phyloP scores from a whole-genome alignment of 2,329 filamentous ascomycete species.

The Clonostachys solani region DNA sequence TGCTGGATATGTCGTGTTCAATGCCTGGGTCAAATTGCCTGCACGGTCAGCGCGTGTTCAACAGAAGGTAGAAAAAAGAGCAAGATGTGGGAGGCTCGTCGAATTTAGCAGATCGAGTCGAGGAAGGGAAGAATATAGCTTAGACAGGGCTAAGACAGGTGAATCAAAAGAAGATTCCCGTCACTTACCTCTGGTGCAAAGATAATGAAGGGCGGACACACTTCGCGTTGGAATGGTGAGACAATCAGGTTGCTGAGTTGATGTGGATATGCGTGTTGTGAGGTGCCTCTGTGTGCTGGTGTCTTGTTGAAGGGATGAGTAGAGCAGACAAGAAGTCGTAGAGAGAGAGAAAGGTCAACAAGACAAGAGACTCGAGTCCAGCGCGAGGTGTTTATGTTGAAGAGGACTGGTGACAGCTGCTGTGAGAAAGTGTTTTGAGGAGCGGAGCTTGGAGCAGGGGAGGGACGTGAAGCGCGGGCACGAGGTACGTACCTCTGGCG shows the following conservation, averaged over 20 bases:
- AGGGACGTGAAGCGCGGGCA: conserved; percentile 1
- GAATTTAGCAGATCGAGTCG: not conserved
- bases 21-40: conserved; percentile 4
- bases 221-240: too few relatives aligned
- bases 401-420: conserved; percentile 6
- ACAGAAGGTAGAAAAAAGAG: not conserved
- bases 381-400: conserved; percentile 7
- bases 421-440: conserved; percentile 9
- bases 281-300: not conserved
- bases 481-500: not conserved
- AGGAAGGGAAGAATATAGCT: too few relatives aligned
- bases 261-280: not conserved
- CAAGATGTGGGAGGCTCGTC: not conserved
- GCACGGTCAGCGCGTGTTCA: not conserved
- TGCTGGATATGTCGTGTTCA: conserved; percentile 9
- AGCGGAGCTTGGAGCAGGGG: conserved; percentile 5
- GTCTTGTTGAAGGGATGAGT: not conserved
- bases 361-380: conserved; percentile 6
- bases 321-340: not conserved
- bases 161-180: too few relatives aligned
- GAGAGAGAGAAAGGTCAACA: not conserved
- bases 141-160: too few relatives aligned
- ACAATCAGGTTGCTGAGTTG: not conserved
- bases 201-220: not conserved
- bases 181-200: not conserved